Base-by-base conservation (phyloP, 192 early-diverging fungal species). In the Linnemannia zychae region DNA sequence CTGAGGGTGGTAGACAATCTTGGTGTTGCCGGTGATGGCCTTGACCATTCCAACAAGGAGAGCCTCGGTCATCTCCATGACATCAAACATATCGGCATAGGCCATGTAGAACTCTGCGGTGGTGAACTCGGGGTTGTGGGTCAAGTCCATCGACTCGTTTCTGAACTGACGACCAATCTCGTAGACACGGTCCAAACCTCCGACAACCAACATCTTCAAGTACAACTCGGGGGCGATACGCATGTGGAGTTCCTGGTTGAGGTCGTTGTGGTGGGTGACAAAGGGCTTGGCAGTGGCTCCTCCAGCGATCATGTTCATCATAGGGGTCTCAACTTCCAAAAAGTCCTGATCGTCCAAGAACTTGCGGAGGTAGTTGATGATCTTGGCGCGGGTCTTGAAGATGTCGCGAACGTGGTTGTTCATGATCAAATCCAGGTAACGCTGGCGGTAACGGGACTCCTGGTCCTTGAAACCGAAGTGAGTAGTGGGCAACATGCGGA, bases 91-190 rank as follows among this genome's bases (percentile, higher is more conserved):
- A 87, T 99, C 98, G 46, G 98, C 99, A 87, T 98, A 99, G 22
- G 99, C 99, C 98, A 98, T 98, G 91, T 99, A 99, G 90, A 99
- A 99, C 91, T 99, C 99, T 89, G 95, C 97, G 33, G 97, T 99
- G 57, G 99, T 99, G 91, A 99, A 99, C 90, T 99, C 99, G 74
- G 99, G 99, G 92, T 99, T 99, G 93, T 99, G 99, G 48, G 98
- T 99, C 84, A 98, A 88, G 87, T 99, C 99, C 79, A 99, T 99
- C 53, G 93, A 92, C 87, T 99, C 99, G 90, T 99, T 99, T 84
- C 99, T 95, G 96, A 99, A 99, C 90, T 99, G 98, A 74, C 97
- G 95, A 70, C 99, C 99, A 81, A 99, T 97, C 90, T 99, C 99
- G 79, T 99, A 99, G 11, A 99, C 98, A 81, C 98, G 96, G 88